Evolutionary conservation across 169 alveolate species (phyloP).

Genomic region (Cytauxzoon felis): DNA sequence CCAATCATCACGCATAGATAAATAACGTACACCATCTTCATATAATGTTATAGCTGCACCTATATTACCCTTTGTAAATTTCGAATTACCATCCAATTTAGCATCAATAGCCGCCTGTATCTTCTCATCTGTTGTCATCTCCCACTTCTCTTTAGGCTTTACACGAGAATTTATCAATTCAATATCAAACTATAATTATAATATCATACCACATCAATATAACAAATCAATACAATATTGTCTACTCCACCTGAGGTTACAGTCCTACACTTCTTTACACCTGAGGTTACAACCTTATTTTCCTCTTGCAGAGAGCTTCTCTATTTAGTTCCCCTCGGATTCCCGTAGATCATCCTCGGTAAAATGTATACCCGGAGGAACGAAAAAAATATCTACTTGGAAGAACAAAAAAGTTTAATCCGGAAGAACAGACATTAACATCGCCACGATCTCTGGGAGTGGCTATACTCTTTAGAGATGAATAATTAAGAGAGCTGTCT

Average conservation of each 20-base stretch:
- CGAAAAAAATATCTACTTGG: too few relatives aligned
- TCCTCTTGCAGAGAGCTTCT: too few relatives aligned
- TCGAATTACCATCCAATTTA: conserved; percentile 71
- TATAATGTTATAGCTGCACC: conserved; percentile 71
- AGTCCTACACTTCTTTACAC: conserved; percentile 66
- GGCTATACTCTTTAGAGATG: too few relatives aligned
- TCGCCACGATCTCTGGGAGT: too few relatives aligned
- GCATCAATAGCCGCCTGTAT: conserved; percentile 75
- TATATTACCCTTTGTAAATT: conserved; percentile 61
- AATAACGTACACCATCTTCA: conserved; percentile 64
- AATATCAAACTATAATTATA: conserved; percentile 66
- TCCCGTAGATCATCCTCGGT: too few relatives aligned
- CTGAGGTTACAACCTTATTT: too few relatives aligned
- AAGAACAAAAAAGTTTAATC: too few relatives aligned
- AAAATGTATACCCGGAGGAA: too few relatives aligned
- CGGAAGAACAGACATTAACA: too few relatives aligned
- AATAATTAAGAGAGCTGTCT: too few relatives aligned
- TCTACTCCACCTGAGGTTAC: too few relatives aligned
- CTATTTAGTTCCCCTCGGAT: too few relatives aligned
- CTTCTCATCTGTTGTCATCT: conserved; percentile 75
- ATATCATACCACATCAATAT: background rate
- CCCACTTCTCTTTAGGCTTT: conserved; percentile 67
- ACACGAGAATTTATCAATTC: conserved; percentile 71
- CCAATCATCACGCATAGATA: conserved; percentile 48
- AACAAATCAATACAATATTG: conserved; percentile 53